These are phyloP conservation scores for Paxillus rubicundulus DNA, from an alignment of 768 basidiomycete genomes.

Conservation along the genomic window DNA sequence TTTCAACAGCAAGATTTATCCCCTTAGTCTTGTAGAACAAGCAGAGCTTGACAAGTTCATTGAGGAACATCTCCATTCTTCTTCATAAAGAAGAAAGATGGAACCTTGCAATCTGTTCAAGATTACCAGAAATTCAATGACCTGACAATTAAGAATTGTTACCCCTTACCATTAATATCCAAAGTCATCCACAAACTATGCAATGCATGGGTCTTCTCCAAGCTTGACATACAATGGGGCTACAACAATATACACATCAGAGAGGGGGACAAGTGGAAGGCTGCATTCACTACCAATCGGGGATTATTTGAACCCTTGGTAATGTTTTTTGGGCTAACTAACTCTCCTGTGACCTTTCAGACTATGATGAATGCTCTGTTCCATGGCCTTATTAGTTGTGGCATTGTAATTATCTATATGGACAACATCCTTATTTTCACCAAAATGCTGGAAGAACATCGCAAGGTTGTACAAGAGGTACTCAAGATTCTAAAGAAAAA, in stretches of 20 bases:
- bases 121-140: constrained; percentile 34
- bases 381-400: constrained; percentile 4
- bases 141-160: constrained; percentile 24
- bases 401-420: constrained; percentile 34
- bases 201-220: constrained; percentile 22
- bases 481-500: neutral
- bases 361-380: constrained; percentile 24
- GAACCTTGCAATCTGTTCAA: constrained; percentile 26
- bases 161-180: constrained; percentile 23
- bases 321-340: constrained; percentile 3
- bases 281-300: constrained; percentile 20
- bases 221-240: constrained; percentile 29
- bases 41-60: neutral
- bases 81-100: constrained; percentile 39
- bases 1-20: no score
- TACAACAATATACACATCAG: constrained; percentile 34
- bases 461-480: neutral
- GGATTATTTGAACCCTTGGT: neutral
- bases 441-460: constrained; percentile 26
- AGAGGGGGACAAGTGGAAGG: constrained; percentile 32
- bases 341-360: constrained; percentile 22
- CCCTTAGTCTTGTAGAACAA: neutral
- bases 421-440: constrained; percentile 42
- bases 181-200: constrained; percentile 24
- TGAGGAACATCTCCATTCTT: constrained; percentile 11